Conservation (phyloP, 257 asterid species). For the Nicotiana undulata region DNA sequence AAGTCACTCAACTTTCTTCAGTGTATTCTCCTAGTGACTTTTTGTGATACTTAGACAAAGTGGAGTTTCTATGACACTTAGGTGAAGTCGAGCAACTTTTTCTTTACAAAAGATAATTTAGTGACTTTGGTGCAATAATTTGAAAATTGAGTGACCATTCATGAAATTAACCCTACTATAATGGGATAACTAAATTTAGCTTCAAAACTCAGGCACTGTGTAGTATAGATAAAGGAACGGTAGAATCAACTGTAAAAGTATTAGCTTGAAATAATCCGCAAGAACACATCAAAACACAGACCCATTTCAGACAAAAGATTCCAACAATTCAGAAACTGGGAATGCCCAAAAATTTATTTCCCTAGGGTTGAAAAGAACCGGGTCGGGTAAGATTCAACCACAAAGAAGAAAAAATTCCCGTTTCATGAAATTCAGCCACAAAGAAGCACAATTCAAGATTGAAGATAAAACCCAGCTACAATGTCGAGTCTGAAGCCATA, state of each 20-base stretch:
- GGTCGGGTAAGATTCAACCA: neutral
- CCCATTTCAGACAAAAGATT: neutral
- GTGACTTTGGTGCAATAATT: no score
- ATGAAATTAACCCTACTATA: neutral
- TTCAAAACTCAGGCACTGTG: neutral
- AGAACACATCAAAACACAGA: neutral
- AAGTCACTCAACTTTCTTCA: no score
- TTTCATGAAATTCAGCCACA: neutral
- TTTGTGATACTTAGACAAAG: no score
- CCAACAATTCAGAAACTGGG: neutral
- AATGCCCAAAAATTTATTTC: neutral
- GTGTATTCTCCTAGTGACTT: no score
- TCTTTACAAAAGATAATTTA: no score
- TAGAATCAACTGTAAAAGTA: neutral
- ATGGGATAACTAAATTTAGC: neutral
- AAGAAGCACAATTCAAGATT: neutral
- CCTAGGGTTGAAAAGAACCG: neutral
- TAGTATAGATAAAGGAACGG: neutral
- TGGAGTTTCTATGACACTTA: no score
- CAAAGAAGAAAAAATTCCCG: neutral
- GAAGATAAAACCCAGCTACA: slow-evolving; percentile 2
- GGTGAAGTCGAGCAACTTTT: no score
- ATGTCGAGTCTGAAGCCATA: neutral
- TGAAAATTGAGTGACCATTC: no score
- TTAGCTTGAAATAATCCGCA: neutral